Conservation (phyloP, 208 protist species). For the Trypanosoma cruzi region DNA sequence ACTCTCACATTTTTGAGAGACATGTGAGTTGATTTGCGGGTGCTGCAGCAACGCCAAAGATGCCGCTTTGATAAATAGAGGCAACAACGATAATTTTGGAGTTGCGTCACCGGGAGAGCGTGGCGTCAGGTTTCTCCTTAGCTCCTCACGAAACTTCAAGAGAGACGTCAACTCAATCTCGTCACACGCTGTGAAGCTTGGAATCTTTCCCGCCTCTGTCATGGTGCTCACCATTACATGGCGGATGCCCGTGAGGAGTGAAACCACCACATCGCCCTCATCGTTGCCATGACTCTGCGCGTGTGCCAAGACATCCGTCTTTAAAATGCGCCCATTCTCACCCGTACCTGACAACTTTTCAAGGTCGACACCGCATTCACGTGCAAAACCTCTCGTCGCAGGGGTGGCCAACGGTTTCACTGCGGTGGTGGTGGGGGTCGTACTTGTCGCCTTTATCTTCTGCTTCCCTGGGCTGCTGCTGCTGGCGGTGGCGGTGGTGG, state of each 20-base stretch:
- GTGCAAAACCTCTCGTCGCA: constrained; percentile 87
- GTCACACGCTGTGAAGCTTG: constrained; percentile 92
- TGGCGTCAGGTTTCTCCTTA: constrained; percentile 51
- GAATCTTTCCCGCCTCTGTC: constrained; percentile 82
- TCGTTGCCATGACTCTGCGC: background rate
- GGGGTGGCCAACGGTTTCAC: constrained; percentile 91
- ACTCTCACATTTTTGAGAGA: constrained; percentile 56
- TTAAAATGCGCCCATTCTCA: constrained; percentile 88
- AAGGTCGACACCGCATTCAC: constrained; percentile 84
- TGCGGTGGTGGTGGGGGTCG: too few relatives aligned
- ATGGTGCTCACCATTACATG: constrained; percentile 95
- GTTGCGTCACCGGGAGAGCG: constrained; percentile 9
- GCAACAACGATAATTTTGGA: constrained; percentile 89
- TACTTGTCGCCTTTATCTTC: background rate
- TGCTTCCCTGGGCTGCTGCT: background rate
- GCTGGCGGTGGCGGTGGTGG: background rate
- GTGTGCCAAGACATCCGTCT: constrained; percentile 84
- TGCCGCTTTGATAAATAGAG: constrained; percentile 95
- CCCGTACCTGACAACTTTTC: constrained; percentile 58
- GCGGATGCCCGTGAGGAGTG: constrained; percentile 44
- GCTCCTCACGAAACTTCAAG: constrained; percentile 41
- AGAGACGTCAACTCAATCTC: constrained; percentile 88
- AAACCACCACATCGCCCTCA: constrained; percentile 38
- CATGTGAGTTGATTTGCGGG: constrained; percentile 88
- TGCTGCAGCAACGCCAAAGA: constrained; percentile 89